Evolutionary conservation across 2,329 filamentous ascomycete species (phyloP).

Genomic region (Cladosporium halotolerans): DNA sequence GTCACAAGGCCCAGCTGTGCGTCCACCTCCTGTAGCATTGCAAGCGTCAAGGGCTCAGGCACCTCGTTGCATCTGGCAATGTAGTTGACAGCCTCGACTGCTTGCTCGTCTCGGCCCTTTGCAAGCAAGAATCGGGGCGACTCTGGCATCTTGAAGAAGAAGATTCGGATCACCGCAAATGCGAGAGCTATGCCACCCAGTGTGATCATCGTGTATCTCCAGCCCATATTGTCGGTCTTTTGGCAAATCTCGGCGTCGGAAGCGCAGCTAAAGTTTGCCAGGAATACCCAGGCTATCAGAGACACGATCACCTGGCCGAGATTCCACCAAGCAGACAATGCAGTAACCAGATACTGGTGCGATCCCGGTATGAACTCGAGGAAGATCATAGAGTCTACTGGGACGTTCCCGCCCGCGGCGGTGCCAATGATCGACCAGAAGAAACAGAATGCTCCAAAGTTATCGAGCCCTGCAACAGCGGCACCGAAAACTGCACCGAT

Average conservation of each 20-base stretch:
- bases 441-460: slow-evolving; percentile 16
- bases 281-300: slow-evolving; percentile 67
- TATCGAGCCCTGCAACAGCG: slow-evolving; percentile 14
- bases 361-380: slow-evolving; percentile 73
- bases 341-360: slow-evolving; percentile 65
- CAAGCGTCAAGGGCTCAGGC: slow-evolving; percentile 39
- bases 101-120: slow-evolving; percentile 47
- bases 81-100: slow-evolving; percentile 47
- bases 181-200: slow-evolving; percentile 36
- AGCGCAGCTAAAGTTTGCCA: slow-evolving; percentile 56
- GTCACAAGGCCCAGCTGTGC: slow-evolving; percentile 25
- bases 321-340: slow-evolving; percentile 78
- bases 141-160: slow-evolving; percentile 51
- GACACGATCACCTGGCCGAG: slow-evolving; percentile 68
- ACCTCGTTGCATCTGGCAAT: slow-evolving; percentile 41
- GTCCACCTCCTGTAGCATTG: slow-evolving; percentile 41
- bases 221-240: slow-evolving; percentile 37
- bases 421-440: slow-evolving; percentile 45
- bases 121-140: slow-evolving; percentile 55
- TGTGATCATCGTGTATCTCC: slow-evolving; percentile 39
- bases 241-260: slow-evolving; percentile 34
- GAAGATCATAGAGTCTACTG: slow-evolving; percentile 72
- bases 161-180: slow-evolving; percentile 48
- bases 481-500: slow-evolving; percentile 44
- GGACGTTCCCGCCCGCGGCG: slow-evolving; percentile 63